Evolutionary conservation across 2,329 filamentous ascomycete species (phyloP).

Genomic region (Fusarium newnesense): DNA sequence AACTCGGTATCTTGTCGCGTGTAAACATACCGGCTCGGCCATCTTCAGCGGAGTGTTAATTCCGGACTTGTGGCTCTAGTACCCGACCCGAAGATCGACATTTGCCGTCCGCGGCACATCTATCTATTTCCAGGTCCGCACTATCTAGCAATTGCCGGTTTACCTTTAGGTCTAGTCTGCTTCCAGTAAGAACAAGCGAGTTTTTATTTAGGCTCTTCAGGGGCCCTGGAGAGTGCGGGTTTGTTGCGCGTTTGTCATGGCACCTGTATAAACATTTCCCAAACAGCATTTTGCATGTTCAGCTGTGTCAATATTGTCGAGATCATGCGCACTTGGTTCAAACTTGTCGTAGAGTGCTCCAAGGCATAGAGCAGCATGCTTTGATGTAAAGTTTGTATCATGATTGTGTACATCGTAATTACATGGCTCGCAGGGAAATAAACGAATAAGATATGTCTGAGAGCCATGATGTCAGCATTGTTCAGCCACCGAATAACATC

Average conservation of each 20-base stretch:
- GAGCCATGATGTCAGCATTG: constrained; percentile 35
- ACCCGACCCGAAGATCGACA: constrained; percentile 41
- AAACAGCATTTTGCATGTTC: neutral
- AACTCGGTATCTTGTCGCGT: neutral
- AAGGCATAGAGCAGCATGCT: neutral
- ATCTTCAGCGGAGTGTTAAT: constrained; percentile 32
- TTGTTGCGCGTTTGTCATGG: constrained; percentile 20
- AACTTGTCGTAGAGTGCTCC: no score
- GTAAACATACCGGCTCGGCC: neutral
- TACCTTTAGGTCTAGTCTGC: constrained; percentile 13
- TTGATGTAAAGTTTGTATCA: neutral
- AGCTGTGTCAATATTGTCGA: neutral
- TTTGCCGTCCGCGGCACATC: constrained; percentile 44
- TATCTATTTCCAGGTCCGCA: constrained; percentile 34
- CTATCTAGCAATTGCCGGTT: constrained; percentile 40
- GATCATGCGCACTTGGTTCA: neutral
- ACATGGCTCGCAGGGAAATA: neutral
- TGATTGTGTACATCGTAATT: neutral
- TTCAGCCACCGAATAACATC: constrained; percentile 30
- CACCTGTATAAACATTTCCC: neutral
- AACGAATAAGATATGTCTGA: neutral
- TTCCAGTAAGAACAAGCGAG: constrained; percentile 29
- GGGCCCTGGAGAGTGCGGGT: constrained; percentile 10
- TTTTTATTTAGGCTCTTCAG: constrained; percentile 23
- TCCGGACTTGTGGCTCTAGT: constrained; percentile 36